Conservation (phyloP, 306 rosid genomes). For the Quercus variabilis region DNA sequence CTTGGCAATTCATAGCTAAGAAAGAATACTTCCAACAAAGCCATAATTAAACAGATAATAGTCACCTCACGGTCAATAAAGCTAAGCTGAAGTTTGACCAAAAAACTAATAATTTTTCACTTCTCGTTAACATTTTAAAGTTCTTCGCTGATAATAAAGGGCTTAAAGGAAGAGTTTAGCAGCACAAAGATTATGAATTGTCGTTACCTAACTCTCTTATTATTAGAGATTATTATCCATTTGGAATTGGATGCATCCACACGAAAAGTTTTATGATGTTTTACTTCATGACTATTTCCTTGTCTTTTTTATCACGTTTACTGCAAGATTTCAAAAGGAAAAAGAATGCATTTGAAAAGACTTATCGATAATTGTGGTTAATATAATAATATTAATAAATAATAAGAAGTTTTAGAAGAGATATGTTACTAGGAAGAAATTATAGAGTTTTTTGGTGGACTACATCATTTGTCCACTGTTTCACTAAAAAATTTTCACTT, state of each 20-base stretch:
- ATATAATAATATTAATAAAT: no score
- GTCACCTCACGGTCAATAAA: not conserved
- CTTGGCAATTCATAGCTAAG: not conserved
- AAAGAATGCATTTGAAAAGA: not conserved
- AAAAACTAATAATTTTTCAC: not conserved
- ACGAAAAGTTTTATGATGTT: not conserved
- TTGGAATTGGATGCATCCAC: not conserved
- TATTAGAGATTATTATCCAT: not conserved
- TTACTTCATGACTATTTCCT: not conserved
- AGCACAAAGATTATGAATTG: not conserved
- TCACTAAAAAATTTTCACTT: no score
- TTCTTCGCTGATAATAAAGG: not conserved
- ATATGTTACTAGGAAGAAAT: no score
- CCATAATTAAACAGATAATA: not conserved
- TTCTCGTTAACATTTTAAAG: not conserved
- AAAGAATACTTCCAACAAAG: not conserved
- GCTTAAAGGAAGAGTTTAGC: not conserved
- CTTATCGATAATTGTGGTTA: not conserved
- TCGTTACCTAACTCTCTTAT: not conserved
- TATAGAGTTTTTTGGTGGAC: no score
- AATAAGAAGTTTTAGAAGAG: no score
- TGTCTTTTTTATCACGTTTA: not conserved
- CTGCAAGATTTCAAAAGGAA: not conserved
- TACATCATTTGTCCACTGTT: no score
- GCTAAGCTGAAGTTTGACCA: not conserved